Conservation (phyloP, 1,284 basidiomycete genomes). For the Lentinus polychrous region DNA sequence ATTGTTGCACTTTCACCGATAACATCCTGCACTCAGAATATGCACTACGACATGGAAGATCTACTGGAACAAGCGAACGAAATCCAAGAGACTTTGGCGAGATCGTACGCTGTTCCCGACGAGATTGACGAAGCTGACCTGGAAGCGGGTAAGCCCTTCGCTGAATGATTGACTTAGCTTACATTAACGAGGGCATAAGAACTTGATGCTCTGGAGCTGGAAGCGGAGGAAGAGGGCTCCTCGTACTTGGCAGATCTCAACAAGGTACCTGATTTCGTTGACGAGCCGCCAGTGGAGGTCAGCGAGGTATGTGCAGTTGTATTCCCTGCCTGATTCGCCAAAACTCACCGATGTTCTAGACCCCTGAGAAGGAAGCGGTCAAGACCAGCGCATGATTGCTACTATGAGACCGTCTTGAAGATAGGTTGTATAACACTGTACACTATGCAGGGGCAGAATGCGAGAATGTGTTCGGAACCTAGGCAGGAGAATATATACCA, state of each 20-base stretch:
- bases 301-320: constrained; percentile 40
- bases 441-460: no score
- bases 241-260: constrained; percentile 83
- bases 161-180: background rate
- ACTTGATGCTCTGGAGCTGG: constrained; percentile 82
- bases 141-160: constrained; percentile 70
- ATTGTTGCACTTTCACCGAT: background rate
- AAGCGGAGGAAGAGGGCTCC: constrained; percentile 82
- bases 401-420: no score
- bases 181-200: constrained; percentile 43
- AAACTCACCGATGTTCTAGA: background rate
- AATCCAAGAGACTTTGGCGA: constrained; percentile 89
- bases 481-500: no score
- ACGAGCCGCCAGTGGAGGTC: constrained; percentile 71
- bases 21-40: constrained; percentile 46
- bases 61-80: constrained; percentile 96
- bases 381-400: constrained; percentile 22
- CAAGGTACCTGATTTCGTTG: constrained; percentile 86
- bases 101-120: constrained; percentile 95
- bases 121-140: constrained; percentile 97
- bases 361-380: constrained; percentile 20
- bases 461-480: no score
- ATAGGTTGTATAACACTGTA: no score
- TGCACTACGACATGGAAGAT: constrained; percentile 98
- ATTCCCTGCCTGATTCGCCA: background rate